Base-by-base conservation (phyloP, 2,329 filamentous ascomycete genomes). In the Fusarium verrucosum region DNA sequence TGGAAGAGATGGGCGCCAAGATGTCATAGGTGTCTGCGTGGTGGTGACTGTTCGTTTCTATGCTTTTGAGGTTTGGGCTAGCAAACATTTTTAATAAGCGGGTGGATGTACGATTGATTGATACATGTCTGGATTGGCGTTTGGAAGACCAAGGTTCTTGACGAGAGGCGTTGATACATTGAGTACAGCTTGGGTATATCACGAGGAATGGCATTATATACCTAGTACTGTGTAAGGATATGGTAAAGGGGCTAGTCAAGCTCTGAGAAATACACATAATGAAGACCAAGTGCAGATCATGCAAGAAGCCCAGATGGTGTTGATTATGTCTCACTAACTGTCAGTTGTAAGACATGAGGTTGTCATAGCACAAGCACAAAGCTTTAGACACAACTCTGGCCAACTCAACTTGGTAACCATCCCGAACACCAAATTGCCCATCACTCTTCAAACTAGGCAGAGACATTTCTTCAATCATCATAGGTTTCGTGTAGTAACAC, bases 1-100 rank as follows among this genome's bases (percentile, higher is more conserved):
- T 81, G 56, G 89, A 91, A 73, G 91, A 93, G 78, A 83, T 91
- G 82, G 90, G 89, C 3, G 82, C 85, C 61, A 92, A 93, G 79
- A 81, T 85, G 77, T 89, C 83, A 28, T 77, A 66, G 52, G 19
- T 57, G 28, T 16, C 32, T 41, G 3, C 28, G 10, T 30, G 23
- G 36, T 25, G 20, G 41, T 43, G 30, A 32, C n/a, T 7, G 32
- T 66, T 66, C 25, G 19, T 30, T 64, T 46, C 45, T 50, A 42
- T 38, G 38, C 33, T 47, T 61, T 44, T 50, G 5, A 17, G 30
- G 25, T 41, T 62, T 9, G 46, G 62, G 57, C 32, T 66, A 54
- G 49, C 50, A 25, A 32, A 37, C 35, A 49, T 50, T 55, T 58
- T 56, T 54, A 63, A 64, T 45, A 22, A 37, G 49, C 36, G 35